Conservation (phyloP, 2,329 filamentous ascomycete species). For the Talaromyces sp. region DNA sequence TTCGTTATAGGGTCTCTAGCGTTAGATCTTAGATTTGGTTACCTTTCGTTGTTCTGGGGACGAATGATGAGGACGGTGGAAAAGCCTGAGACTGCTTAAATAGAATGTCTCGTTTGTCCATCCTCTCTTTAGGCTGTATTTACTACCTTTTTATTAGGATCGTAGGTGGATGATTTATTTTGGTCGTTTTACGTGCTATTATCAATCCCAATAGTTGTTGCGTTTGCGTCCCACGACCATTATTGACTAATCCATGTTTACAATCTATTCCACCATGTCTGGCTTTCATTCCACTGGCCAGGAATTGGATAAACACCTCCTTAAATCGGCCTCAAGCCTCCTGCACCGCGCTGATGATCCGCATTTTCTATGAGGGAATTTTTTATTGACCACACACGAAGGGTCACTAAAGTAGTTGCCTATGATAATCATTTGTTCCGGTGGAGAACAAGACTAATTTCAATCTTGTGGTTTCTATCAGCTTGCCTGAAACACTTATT, state of each 20-base stretch:
- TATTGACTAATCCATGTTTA: too few relatives aligned
- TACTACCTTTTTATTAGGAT: too few relatives aligned
- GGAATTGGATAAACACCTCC: slow-evolving; percentile 19
- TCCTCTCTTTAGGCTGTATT: too few relatives aligned
- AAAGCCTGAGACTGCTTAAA: too few relatives aligned
- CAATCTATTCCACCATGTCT: slow-evolving; percentile 1
- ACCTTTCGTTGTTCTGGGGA: background rate
- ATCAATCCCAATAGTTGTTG: too few relatives aligned
- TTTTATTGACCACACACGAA: slow-evolving; percentile 28
- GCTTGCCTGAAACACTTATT: slow-evolving; percentile 21
- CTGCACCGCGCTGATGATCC: slow-evolving; percentile 22
- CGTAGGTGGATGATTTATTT: too few relatives aligned
- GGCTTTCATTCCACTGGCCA: slow-evolving; percentile 13
- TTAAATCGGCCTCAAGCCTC: slow-evolving; percentile 23
- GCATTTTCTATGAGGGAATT: slow-evolving; percentile 30
- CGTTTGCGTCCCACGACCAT: too few relatives aligned
- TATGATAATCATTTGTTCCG: too few relatives aligned
- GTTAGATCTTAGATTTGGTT: background rate
- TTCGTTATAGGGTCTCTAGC: background rate
- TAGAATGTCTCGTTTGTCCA: too few relatives aligned
- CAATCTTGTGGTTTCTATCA: slow-evolving; percentile 20
- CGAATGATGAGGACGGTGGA: background rate
- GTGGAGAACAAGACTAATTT: background rate
- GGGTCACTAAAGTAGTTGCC: slow-evolving; percentile 26
- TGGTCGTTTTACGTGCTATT: too few relatives aligned